phyloP scores from a whole-genome alignment of 345 rosid genomes.

The Adansonia digitata region DNA sequence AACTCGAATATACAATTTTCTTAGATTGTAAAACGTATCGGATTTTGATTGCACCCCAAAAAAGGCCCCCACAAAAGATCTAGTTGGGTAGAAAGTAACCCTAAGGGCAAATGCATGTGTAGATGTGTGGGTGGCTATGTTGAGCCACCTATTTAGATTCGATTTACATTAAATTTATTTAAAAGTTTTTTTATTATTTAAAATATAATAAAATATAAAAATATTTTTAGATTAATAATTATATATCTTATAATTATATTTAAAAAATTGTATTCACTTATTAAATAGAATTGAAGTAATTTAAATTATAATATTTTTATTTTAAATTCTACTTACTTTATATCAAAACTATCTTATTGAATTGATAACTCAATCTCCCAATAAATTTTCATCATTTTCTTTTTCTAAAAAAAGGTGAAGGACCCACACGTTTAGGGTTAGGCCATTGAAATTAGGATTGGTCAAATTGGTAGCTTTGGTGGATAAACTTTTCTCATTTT shows the following conservation, averaged over 20 bases:
- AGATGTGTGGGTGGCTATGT: neutral
- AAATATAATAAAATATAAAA: too few species aligned
- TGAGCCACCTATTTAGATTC: too few species aligned
- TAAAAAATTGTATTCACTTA: too few species aligned
- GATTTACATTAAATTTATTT: too few species aligned
- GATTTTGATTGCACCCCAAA: slow-evolving; percentile 1
- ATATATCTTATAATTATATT: too few species aligned
- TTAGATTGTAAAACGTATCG: neutral
- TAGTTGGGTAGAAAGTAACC: neutral
- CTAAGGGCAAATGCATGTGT: neutral
- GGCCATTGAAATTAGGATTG: neutral
- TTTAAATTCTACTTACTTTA: too few species aligned
- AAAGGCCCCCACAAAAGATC: neutral
- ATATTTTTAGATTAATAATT: too few species aligned
- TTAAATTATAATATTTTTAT: too few species aligned
- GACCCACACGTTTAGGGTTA: slow-evolving; percentile 6
- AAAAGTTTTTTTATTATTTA: too few species aligned
- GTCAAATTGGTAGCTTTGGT: slow-evolving; percentile 24
- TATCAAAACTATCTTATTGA: too few species aligned
- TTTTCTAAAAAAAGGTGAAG: neutral
- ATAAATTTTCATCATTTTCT: neutral
- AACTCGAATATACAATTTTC: neutral
- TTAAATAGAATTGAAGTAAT: too few species aligned
- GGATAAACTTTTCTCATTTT: neutral
- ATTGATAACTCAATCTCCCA: too few species aligned